Evolutionary conservation across 2,329 filamentous ascomycete species (phyloP).

Genomic region (Esteya vermicola): DNA sequence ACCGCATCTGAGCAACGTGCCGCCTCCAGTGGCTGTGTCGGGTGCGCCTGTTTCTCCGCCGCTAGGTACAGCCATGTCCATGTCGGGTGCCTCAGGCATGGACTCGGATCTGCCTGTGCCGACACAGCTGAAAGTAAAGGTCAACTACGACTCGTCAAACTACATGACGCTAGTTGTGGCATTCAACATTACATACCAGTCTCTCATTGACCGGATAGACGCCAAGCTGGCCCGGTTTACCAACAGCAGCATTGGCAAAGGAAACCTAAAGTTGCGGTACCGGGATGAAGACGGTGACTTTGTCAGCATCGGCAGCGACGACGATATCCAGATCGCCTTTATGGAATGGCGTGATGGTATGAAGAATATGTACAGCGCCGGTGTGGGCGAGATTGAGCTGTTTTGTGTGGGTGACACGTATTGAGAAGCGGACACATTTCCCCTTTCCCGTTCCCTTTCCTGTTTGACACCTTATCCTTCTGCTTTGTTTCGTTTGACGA

Average conservation of each 20-base stretch:
- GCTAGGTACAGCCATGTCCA: conserved; percentile 24
- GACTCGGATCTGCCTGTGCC: conserved; percentile 33
- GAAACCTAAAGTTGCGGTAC: conserved; percentile 77
- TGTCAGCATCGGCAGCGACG: conserved; percentile 86
- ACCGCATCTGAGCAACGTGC: too few species aligned
- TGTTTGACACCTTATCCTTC: neutral
- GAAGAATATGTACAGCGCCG: conserved; percentile 42
- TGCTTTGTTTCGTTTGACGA: neutral
- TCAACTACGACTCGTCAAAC: conserved; percentile 73
- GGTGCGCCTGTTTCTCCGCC: conserved; percentile 13
- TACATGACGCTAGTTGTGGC: conserved; percentile 93
- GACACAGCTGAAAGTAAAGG: conserved; percentile 86
- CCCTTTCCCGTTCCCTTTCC: conserved; percentile 1
- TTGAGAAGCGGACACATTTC: neutral
- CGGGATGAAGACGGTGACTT: conserved; percentile 85
- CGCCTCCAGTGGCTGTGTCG: too few species aligned
- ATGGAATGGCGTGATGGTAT: conserved; percentile 76
- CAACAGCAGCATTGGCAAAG: conserved; percentile 66
- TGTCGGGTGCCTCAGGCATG: conserved; percentile 18
- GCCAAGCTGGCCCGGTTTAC: conserved; percentile 84
- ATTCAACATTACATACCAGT: conserved; percentile 89
- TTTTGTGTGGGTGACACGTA: conserved; percentile 48
- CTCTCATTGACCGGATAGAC: conserved; percentile 87
- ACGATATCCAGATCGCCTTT: conserved; percentile 92
- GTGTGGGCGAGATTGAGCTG: conserved; percentile 80